Evolutionary conservation across 2,329 filamentous ascomycete species (phyloP).

Genomic region (Colletotrichum abscissum): DNA sequence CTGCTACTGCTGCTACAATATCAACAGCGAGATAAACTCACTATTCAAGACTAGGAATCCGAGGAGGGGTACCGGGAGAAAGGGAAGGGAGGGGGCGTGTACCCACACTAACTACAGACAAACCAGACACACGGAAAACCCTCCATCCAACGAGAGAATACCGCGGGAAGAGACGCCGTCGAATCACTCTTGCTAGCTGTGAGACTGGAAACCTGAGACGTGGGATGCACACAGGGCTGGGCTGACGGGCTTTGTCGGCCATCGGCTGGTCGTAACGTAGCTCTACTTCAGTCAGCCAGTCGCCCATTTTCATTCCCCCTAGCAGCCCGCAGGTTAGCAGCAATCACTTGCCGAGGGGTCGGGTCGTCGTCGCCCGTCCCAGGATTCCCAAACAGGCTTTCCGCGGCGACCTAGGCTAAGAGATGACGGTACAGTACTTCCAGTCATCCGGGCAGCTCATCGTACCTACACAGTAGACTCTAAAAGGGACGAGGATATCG

Average conservation of each 20-base stretch:
- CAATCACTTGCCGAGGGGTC: background rate
- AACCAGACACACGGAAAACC: background rate
- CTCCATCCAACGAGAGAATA: background rate
- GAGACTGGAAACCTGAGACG: background rate
- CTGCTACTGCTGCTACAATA: background rate
- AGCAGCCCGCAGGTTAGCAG: background rate
- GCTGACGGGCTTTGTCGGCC: slow-evolving; percentile 2
- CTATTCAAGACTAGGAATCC: background rate
- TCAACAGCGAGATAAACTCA: background rate
- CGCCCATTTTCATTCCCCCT: background rate
- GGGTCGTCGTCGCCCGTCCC: background rate
- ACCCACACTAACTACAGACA: background rate
- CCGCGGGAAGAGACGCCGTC: background rate
- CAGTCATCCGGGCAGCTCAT: background rate
- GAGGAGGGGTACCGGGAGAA: background rate
- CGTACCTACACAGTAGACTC: background rate
- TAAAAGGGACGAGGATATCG: background rate
- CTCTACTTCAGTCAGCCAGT: background rate
- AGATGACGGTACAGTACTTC: background rate
- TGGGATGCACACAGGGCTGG: slow-evolving; percentile 28
- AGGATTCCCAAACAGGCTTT: background rate
- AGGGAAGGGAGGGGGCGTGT: background rate
- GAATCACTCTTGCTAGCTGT: background rate
- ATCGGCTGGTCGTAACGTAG: background rate
- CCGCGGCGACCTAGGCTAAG: background rate